Conservation (phyloP, 805 yeast species). For the Cyberlindnera amylophila region DNA sequence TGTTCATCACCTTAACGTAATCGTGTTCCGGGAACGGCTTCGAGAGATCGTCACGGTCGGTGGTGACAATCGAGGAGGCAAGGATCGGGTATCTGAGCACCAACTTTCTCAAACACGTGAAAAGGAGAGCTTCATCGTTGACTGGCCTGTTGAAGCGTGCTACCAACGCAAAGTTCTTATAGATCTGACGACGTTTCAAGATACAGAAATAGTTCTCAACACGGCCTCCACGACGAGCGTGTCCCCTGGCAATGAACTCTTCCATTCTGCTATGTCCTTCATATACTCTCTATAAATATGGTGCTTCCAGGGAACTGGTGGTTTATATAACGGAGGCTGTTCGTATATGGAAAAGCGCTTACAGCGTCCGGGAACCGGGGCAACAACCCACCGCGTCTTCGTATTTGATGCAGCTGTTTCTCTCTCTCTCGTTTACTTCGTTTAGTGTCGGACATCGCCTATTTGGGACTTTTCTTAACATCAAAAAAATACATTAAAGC, state of each 20-base stretch:
- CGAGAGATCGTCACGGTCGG: slow-evolving; percentile 18
- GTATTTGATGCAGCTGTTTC: no score
- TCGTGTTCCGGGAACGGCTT: slow-evolving; percentile 18
- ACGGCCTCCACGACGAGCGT: slow-evolving; percentile 22
- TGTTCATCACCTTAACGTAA: slow-evolving; percentile 18
- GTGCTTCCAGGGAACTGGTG: no score
- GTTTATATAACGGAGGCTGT: no score
- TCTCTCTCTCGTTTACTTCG: no score
- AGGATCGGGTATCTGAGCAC: slow-evolving; percentile 21
- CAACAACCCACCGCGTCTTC: no score
- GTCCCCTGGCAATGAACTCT: slow-evolving; percentile 12
- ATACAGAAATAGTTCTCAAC: slow-evolving; percentile 24
- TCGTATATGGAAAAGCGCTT: no score
- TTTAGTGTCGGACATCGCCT: no score
- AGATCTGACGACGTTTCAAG: slow-evolving; percentile 18
- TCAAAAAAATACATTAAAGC: background rate
- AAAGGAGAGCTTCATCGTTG: slow-evolving; percentile 8
- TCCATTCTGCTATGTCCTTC: background rate
- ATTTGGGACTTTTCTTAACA: no score
- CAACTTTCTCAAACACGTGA: slow-evolving; percentile 7
- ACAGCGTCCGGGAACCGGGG: no score
- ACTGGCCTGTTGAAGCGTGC: slow-evolving; percentile 13
- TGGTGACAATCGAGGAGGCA: slow-evolving; percentile 13
- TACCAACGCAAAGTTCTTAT: slow-evolving; percentile 19
- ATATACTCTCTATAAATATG: no score